Base-by-base conservation (phyloP, 331 rosid genomes). In the Acacia concinna region DNA sequence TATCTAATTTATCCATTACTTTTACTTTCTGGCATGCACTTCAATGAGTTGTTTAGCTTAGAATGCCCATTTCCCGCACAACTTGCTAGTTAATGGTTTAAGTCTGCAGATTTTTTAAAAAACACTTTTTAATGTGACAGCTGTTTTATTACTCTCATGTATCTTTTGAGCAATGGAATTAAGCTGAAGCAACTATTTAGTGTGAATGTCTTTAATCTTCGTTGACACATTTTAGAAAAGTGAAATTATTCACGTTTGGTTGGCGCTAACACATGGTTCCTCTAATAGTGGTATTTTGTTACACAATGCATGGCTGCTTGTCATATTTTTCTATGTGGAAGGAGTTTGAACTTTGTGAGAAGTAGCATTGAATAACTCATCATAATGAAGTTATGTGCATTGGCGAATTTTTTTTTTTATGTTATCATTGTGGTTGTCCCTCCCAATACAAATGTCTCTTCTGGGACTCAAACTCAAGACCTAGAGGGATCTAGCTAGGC, bases 1-100 rank as follows among this genome's bases (percentile, higher is more conserved):
- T 79, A 57, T 68, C 76, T 32, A 46, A 65, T 83, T 41, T 88
- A 85, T 73, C 60, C 74, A 46, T 73, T 57, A 23, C 38, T 63
- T 79, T 75, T 31, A 32, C 56, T 73, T 67, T 49, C 71, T 69
- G 60, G 15, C 83, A 27, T 63, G 13, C 23, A 52, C 70, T 12
- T 64, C 35, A 46, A 23, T 14, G 28, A 32, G 57, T 41, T 76
- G 57, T 65, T 23, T 10, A 32, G 35, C 43, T 64, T 64, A 64
- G 62, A 25, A 81, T 34, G 79, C 62, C 40, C 57, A 13, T 30
- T 77, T 43, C 32, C 18, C 2, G 20, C 31, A 64, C 79, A 35
- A 0, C 8, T n/a, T 52, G 31, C 51, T 69, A 73, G 49, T 56
- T 76, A 71, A 56, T 65, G 37, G 20, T 60, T 31, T 11, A 3